A percentile compares a stretch with the other conserved stretches of the same genome.
Conservation (phyloP, 2,329 filamentous ascomycete species). For the Phialocephala subalpina region DNA sequence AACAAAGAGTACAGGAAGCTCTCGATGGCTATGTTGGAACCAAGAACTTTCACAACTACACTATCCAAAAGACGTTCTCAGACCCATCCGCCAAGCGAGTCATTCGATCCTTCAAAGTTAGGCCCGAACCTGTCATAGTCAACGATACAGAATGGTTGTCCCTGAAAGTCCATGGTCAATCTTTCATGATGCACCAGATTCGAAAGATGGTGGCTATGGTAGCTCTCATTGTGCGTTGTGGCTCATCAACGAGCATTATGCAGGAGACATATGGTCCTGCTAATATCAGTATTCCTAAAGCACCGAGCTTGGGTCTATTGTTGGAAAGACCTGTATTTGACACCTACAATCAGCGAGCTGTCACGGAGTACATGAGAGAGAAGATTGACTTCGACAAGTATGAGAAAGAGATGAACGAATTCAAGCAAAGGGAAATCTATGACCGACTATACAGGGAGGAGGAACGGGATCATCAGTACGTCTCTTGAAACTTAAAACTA, state of each 20-base stretch:
- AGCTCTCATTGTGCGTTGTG: constrained; percentile 83
- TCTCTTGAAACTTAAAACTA: constrained; percentile 3
- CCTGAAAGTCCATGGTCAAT: constrained; percentile 95
- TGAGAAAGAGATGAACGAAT: constrained; percentile 80
- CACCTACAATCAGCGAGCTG: constrained; percentile 80
- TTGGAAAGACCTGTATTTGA: constrained; percentile 93
- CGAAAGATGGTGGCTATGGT: constrained; percentile 98
- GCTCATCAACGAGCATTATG: constrained; percentile 76
- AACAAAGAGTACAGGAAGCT: constrained; percentile 77
- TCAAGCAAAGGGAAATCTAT: constrained; percentile 94
- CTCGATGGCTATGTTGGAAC: constrained; percentile 84
- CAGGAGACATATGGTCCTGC: constrained; percentile 74
- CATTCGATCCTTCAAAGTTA: constrained; percentile 91
- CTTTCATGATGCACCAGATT: constrained; percentile 99
- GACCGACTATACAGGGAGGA: constrained; percentile 90
- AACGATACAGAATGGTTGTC: constrained; percentile 95
- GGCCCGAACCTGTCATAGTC: constrained; percentile 80
- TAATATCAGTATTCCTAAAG: constrained; percentile 90
- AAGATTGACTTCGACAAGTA: constrained; percentile 82
- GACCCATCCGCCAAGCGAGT: constrained; percentile 88
- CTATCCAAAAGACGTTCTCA: constrained; percentile 81
- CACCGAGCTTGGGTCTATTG: constrained; percentile 85
- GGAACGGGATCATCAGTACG: constrained; percentile 85
- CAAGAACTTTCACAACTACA: constrained; percentile 97
- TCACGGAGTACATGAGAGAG: constrained; percentile 67